Conservation (phyloP, 805 yeast genomes). For the Kodamaea hsintzibuensis region DNA sequence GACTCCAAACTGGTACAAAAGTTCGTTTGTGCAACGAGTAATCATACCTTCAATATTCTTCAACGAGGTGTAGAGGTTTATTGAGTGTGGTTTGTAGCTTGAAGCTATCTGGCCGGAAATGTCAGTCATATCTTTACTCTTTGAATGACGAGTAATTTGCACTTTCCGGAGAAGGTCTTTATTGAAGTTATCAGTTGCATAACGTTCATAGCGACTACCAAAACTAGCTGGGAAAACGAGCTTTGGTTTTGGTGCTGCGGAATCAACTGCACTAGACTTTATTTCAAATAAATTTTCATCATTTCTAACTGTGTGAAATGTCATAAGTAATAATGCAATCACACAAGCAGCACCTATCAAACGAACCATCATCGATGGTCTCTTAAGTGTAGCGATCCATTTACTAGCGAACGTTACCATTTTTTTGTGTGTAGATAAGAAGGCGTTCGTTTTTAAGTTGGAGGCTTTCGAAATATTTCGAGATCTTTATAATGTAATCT, state of each 20-base stretch:
- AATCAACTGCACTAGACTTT: too few species aligned
- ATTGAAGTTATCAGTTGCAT: neutral
- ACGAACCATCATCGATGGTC: neutral
- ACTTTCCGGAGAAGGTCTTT: neutral
- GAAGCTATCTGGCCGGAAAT: neutral
- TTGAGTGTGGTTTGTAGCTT: neutral
- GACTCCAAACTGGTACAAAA: neutral
- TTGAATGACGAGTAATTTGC: neutral
- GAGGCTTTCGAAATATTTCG: too few species aligned
- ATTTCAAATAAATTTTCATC: neutral
- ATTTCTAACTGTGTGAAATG: neutral
- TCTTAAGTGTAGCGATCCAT: neutral
- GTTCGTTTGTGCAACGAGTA: neutral
- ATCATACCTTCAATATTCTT: neutral
- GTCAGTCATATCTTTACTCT: neutral
- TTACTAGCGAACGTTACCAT: neutral
- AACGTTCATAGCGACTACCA: neutral
- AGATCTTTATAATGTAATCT: too few species aligned
- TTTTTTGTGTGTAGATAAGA: too few species aligned
- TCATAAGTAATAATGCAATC: too few species aligned
- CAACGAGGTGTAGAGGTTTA: constrained; percentile 3
- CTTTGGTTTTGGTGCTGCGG: too few species aligned
- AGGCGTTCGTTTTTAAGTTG: too few species aligned
- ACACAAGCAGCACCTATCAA: neutral
- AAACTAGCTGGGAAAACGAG: constrained; percentile 5